Evolutionary conservation across 139 green algal genomes (phyloP).

Genomic region (Dunaliella sp.): DNA sequence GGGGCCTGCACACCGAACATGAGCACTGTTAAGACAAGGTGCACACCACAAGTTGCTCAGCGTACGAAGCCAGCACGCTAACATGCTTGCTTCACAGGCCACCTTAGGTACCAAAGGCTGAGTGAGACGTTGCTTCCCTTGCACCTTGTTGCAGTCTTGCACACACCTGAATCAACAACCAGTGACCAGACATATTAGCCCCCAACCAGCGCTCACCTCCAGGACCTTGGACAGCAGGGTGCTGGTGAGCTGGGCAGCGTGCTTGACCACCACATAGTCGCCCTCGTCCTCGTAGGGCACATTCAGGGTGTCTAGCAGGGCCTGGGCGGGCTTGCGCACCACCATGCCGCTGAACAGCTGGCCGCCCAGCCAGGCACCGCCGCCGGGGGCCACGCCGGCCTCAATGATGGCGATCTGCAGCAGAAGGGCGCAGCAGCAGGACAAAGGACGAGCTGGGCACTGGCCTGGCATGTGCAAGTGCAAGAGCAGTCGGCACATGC

Average conservation of each 20-base stretch:
- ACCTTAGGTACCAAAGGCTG: too few species aligned
- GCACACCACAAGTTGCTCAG: too few species aligned
- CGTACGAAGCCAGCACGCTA: too few species aligned
- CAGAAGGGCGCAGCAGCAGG: not conserved
- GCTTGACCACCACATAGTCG: slow-evolving; percentile 94
- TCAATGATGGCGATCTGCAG: slow-evolving; percentile 88
- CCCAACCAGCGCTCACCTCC: slow-evolving; percentile 32
- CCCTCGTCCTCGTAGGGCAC: slow-evolving; percentile 91
- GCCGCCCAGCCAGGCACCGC: slow-evolving; percentile 94
- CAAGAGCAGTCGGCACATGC: not conserved
- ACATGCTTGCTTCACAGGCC: too few species aligned
- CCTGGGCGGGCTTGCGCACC: slow-evolving; percentile 91
- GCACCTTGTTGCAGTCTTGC: too few species aligned
- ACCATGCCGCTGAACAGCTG: slow-evolving; percentile 96
- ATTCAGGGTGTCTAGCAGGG: slow-evolving; percentile 83
- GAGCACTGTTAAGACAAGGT: not conserved
- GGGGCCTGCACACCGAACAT: slow-evolving; percentile 43
- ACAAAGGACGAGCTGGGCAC: not conserved
- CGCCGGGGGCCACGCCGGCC: slow-evolving; percentile 66
- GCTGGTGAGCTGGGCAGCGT: slow-evolving; percentile 93
- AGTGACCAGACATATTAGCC: too few species aligned
- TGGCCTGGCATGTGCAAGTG: not conserved
- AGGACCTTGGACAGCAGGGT: slow-evolving; percentile 94
- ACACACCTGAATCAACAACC: too few species aligned
- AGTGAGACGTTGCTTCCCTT: not conserved